Evolutionary conservation across 176 grass and related monocot genomes (phyloP).

Genomic region (Lolium multiflorum): DNA sequence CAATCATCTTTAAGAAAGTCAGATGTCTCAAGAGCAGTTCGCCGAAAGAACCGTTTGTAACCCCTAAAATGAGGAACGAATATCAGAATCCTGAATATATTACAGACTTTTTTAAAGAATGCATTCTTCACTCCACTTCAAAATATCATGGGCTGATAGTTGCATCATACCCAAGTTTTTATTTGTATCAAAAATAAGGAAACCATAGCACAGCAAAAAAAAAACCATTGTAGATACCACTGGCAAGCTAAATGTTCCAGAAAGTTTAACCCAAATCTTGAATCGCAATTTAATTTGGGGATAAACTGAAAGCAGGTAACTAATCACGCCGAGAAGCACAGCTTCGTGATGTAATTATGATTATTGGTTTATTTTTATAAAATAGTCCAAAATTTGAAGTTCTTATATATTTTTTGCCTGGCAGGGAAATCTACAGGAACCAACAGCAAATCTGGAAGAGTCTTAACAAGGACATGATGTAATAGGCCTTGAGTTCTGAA

Average conservation of each 20-base stretch:
- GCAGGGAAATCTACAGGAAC: slow-evolving; percentile 10
- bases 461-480: neutral
- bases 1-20: slow-evolving; percentile 94
- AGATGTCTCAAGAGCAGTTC: slow-evolving; percentile 80
- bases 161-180: neutral
- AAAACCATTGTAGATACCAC: neutral
- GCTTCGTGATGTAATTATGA: neutral
- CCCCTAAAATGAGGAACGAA: slow-evolving; percentile 65
- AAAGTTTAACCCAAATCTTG: neutral
- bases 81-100: slow-evolving; percentile 23
- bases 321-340: neutral
- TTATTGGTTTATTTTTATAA: neutral
- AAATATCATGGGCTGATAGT: neutral
- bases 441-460: neutral
- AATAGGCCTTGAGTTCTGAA: neutral
- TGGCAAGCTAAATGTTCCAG: neutral
- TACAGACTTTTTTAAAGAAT: neutral
- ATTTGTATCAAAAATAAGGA: neutral
- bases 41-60: slow-evolving; percentile 90
- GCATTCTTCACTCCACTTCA: neutral
- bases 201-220: neutral
- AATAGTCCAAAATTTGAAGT: neutral
- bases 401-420: neutral
- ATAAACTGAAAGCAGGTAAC: neutral
- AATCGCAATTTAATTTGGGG: neutral